phyloP scores from a whole-genome alignment of 805 yeast genomes.

The Peterozyma toletana region DNA sequence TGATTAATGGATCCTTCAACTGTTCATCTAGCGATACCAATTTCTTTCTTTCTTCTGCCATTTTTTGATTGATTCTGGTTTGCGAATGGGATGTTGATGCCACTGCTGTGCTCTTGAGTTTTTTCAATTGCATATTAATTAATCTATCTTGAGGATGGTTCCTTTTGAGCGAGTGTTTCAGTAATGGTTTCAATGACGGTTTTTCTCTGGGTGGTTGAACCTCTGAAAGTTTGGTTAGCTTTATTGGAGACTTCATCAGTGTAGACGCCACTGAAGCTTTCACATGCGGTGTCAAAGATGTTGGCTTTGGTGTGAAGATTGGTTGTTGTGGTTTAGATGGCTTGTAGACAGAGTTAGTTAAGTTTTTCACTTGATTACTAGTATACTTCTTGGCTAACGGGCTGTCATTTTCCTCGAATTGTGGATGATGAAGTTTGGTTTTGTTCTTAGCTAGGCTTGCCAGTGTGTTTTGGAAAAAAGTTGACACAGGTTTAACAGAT shows the following conservation, averaged over 20 bases:
- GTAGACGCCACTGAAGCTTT: not conserved
- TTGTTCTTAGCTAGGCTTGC: too few species aligned
- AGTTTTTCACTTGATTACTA: not conserved
- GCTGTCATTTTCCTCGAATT: not conserved
- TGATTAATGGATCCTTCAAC: conserved; percentile 3
- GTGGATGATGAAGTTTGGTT: too few species aligned
- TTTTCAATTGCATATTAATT: too few species aligned
- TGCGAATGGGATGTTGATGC: not conserved
- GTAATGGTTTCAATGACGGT: too few species aligned
- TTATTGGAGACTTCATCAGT: not conserved
- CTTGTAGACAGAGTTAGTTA: not conserved
- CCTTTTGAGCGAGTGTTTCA: not conserved
- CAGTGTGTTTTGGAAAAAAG: too few species aligned
- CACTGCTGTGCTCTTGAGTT: too few species aligned
- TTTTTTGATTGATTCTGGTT: conserved; percentile 4
- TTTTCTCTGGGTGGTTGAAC: too few species aligned
- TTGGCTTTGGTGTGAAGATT: not conserved
- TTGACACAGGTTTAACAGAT: too few species aligned
- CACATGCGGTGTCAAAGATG: not conserved
- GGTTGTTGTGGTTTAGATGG: conserved; percentile 3
- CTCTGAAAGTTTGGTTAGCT: too few species aligned
- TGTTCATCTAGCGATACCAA: conserved; percentile 5
- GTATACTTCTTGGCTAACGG: conserved; percentile 1
- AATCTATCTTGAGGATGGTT: not conserved
- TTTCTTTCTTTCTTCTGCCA: conserved; percentile 8